Conservation (phyloP, 176 grass and related monocot genomes). For the Oryza meyeriana region DNA sequence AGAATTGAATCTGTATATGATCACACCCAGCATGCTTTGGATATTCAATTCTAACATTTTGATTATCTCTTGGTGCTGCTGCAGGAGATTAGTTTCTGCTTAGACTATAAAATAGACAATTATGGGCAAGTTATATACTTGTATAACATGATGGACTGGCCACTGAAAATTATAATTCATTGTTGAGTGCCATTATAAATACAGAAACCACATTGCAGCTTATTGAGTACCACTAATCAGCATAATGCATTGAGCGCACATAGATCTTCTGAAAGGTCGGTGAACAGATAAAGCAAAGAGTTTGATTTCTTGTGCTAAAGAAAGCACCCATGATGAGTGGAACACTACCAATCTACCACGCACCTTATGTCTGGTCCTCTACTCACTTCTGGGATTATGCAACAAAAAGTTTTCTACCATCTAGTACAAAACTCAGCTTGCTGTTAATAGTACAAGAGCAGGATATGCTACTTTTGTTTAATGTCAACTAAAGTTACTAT, state of each 20-base stretch:
- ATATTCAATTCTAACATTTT: not conserved
- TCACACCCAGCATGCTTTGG: not conserved
- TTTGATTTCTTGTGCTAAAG: not conserved
- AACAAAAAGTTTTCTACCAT: not conserved
- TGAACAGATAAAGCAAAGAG: not conserved
- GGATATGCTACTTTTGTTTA: not conserved
- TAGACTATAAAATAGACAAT: not conserved
- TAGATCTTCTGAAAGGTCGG: not conserved
- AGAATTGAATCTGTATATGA: not conserved
- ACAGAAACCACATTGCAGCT: not conserved
- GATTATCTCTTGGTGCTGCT: not conserved
- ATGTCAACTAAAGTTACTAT: not conserved
- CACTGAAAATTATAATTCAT: not conserved
- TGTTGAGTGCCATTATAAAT: not conserved
- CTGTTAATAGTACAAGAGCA: not conserved
- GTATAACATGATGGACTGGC: not conserved
- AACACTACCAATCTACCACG: not conserved
- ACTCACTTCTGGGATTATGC: not conserved
- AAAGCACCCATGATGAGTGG: not conserved
- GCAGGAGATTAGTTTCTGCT: conserved; percentile 6
- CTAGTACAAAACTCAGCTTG: too few relatives aligned
- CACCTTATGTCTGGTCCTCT: not conserved
- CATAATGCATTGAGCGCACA: not conserved
- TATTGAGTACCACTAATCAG: conserved; percentile 4
- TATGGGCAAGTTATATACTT: conserved; percentile 9